phyloP scores from a whole-genome alignment of 2,329 filamentous ascomycete species.

The Leptographium wingfieldii region DNA sequence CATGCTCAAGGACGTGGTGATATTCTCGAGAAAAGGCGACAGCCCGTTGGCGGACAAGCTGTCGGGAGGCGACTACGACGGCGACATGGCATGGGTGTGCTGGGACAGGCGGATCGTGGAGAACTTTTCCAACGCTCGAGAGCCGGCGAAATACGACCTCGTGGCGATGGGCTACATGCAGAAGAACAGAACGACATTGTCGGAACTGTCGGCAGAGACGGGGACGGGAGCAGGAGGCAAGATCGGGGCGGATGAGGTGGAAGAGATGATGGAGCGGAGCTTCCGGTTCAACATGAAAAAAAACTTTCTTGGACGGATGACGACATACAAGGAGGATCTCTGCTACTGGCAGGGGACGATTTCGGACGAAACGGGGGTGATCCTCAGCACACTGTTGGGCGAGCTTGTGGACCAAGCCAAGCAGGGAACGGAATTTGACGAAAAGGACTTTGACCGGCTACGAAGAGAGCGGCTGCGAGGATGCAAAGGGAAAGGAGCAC shows the following conservation, averaged over 20 bases:
- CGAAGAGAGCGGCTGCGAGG: slow-evolving; percentile 10
- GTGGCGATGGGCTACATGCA: slow-evolving; percentile 34
- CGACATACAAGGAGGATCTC: slow-evolving; percentile 48
- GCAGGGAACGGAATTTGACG: slow-evolving; percentile 37
- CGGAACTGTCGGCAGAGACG: slow-evolving; percentile 23
- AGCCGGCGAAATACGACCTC: slow-evolving; percentile 32
- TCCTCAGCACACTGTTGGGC: slow-evolving; percentile 38
- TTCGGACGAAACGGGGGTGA: slow-evolving; percentile 27
- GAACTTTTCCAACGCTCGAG: slow-evolving; percentile 51
- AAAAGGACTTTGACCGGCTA: slow-evolving; percentile 27
- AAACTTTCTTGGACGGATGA: slow-evolving; percentile 50
- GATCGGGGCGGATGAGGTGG: slow-evolving; percentile 13
- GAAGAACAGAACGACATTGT: slow-evolving; percentile 34
- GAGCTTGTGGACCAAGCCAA: slow-evolving; percentile 46
- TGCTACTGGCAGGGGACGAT: slow-evolving; percentile 47
- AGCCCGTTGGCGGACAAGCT: slow-evolving; percentile 55
- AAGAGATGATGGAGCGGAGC: slow-evolving; percentile 36
- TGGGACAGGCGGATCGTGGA: slow-evolving; percentile 56
- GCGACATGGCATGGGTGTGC: slow-evolving; percentile 65
- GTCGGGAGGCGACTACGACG: slow-evolving; percentile 72
- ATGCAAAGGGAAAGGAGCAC: slow-evolving; percentile 8
- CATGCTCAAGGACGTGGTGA: slow-evolving; percentile 62
- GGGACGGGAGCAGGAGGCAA: too few species aligned
- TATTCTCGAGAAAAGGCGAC: slow-evolving; percentile 56
- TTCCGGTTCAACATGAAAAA: slow-evolving; percentile 46